These are phyloP conservation scores for Russula sp. DNA, from an alignment of 768 basidiomycete genomes.

Conservation along the genomic window DNA sequence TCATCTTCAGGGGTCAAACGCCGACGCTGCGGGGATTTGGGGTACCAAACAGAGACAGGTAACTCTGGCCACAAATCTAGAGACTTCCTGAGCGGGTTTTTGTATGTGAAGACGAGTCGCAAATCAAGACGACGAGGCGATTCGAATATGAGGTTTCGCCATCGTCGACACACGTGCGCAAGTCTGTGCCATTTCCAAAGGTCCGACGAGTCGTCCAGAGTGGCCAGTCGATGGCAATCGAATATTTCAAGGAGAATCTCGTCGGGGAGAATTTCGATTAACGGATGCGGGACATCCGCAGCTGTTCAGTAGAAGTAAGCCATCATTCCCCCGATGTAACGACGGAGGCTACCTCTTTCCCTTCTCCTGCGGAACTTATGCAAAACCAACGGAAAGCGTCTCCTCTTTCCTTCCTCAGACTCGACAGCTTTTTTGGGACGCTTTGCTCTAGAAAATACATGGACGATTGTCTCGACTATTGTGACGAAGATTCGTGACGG, in stretches of 20 bases:
- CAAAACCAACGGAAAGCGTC: background rate
- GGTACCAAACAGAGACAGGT: slow-evolving; percentile 6
- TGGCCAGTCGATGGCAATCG: slow-evolving; percentile 3
- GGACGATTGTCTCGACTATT: slow-evolving; percentile 6
- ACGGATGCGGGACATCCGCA: background rate
- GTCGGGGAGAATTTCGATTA: slow-evolving; percentile 1
- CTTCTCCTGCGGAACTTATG: background rate
- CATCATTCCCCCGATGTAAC: too few relatives aligned
- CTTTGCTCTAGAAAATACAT: slow-evolving; percentile 7
- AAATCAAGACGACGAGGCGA: slow-evolving; percentile 15
- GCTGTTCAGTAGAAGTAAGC: background rate
- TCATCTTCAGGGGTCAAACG: background rate
- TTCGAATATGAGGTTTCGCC: background rate
- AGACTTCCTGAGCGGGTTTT: background rate
- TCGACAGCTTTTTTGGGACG: background rate
- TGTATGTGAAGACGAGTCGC: background rate
- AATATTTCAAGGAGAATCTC: slow-evolving; percentile 7
- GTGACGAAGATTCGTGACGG: background rate
- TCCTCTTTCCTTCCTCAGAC: background rate
- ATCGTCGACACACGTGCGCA: slow-evolving; percentile 9
- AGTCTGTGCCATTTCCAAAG: slow-evolving; percentile 16
- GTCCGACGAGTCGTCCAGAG: background rate
- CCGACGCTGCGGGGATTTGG: background rate
- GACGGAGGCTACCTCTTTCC: background rate
- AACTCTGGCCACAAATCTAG: slow-evolving; percentile 10